Evolutionary conservation across 2,329 filamentous ascomycete species (phyloP), one percentile per base, ranked within the genome.

Genomic region (Phyllosticta citribraziliensis): DNA sequence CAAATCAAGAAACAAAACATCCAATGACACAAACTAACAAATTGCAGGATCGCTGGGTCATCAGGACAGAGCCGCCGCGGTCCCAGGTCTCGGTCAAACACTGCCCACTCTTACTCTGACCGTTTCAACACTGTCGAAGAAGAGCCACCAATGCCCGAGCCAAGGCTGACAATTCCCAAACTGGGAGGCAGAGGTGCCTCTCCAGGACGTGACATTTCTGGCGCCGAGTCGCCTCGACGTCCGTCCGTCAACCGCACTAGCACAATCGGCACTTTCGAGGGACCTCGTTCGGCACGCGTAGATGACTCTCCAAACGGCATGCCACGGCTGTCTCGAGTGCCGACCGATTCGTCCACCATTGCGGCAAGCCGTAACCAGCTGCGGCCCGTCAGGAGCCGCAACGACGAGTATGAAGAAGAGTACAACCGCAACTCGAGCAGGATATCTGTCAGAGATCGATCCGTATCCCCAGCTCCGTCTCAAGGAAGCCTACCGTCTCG

Each of bases 101-200:
- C 84, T 12, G 83, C 84, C 22, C 82, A 85, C 69, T 84, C 84
- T 27, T 85, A 84, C 70, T 77, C 76, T 62, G 83, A 86, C 62
- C 81, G 84, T 63, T 83, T 81, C 70, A 80, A 80, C 62, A 75
- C 79, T 8, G 76, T 78, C 60, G 81, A 84, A 66, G 82, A 86
- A 66, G 83, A 86, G 65, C 75, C 80, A 22, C 74, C 77, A 19
- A 73, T 74, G 22, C 77, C 80, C 25, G 78, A 82, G 56, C 72
- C 75, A 53, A 80, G 84, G 66, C 75, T 77, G 70, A 68, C 68
- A 70, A 77, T 68, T 65, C 73, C 64, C 63, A 75, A 68, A 67
- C 66, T 75, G 65, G 69, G 75, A 70, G 58, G 76, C 75, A 4
- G 76, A 63, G 79, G 78, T 65, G 71, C 75, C 51, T 76, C 76